A percentile compares a stretch with the other conserved stretches of the same genome.
Evolutionary conservation across 75 land plant genomes (phyloP).

Genomic region (Cunninghamia lanceolata): DNA sequence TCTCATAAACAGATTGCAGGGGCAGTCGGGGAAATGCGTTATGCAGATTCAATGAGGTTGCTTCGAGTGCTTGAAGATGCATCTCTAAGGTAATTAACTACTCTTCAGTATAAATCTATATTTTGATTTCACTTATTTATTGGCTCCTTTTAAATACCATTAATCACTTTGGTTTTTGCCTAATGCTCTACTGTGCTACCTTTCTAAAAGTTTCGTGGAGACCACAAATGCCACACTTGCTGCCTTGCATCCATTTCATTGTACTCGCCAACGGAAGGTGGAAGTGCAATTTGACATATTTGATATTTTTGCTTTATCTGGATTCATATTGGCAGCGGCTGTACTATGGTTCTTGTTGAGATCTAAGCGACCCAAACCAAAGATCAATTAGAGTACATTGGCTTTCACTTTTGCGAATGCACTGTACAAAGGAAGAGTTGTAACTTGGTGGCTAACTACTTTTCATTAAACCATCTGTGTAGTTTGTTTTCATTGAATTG

Average conservation of each 20-base stretch:
- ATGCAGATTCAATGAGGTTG: constrained; percentile 67
- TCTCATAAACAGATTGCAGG: constrained; percentile 61
- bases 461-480: not conserved
- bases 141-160: not conserved
- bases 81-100: constrained; percentile 52
- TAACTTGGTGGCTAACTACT: not conserved
- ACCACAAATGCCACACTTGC: constrained; percentile 65
- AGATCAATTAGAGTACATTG: constrained; percentile 59
- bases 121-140: not conserved
- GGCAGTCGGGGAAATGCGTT: constrained; percentile 75
- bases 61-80: constrained; percentile 66
- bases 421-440: constrained; percentile 11
- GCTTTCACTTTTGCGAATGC: constrained; percentile 2
- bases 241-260: constrained; percentile 79
- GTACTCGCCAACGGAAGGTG: constrained; percentile 72
- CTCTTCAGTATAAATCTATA: not conserved
- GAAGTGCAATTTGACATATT: constrained; percentile 54
- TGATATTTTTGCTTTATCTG: constrained; percentile 47
- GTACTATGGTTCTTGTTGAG: constrained; percentile 61
- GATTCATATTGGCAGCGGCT: constrained; percentile 38
- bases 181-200: not conserved
- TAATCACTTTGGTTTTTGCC: not conserved
- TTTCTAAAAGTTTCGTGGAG: constrained; percentile 48
- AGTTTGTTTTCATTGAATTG: not conserved
- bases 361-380: constrained; percentile 84